Base-by-base conservation (phyloP, 306 rosid species). In the Vigna nakashimae region DNA sequence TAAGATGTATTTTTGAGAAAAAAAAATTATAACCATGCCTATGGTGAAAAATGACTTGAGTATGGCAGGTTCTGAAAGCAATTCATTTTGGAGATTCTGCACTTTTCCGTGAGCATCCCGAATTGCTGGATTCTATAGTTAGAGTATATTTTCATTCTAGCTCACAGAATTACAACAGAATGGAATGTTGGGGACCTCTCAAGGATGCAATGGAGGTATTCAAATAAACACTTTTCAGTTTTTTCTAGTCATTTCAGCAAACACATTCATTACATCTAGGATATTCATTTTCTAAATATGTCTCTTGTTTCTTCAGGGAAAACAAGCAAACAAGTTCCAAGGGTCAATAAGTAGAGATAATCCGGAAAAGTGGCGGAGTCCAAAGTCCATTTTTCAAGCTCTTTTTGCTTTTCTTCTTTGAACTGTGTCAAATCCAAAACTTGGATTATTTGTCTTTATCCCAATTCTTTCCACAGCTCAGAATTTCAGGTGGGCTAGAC, bases 111-210 rank as follows among this genome's bases (percentile, higher is more conserved):
- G 87, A 90, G 82, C 86, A 94, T 80, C 97, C 97, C 0, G 93
- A 92, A 81, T 84, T 92, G 71, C 75, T 82, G 59, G 89, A 90
- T 80, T 80, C 97, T 17, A 74, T 86, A 78, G 98, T 94, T 69
- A 81, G 97, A 75, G 89, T 94, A 43, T 94, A 90, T 72, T 94
- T 94, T 67, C 98, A 94, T 84, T 94, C 98, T 58, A 84, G 92
- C 88, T 90, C 93, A 3, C 83, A 67, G 72, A 88, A 84, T 65
- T 92, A 89, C 85, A 94, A 94, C 72, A 83, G 86, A 65, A 89
- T 87, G 84, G 98, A 94, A 88, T 88, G 90, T 84, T 94, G 98
- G 97, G 98, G 98, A 12, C 84, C 97, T 69, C 90, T 94, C 56
- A 92, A 86, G 84, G 91, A 88, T 79, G 97, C 97, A 7, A 82